Conservation (phyloP, 202 grass and related monocot species). For the Zoysia matrella region DNA sequence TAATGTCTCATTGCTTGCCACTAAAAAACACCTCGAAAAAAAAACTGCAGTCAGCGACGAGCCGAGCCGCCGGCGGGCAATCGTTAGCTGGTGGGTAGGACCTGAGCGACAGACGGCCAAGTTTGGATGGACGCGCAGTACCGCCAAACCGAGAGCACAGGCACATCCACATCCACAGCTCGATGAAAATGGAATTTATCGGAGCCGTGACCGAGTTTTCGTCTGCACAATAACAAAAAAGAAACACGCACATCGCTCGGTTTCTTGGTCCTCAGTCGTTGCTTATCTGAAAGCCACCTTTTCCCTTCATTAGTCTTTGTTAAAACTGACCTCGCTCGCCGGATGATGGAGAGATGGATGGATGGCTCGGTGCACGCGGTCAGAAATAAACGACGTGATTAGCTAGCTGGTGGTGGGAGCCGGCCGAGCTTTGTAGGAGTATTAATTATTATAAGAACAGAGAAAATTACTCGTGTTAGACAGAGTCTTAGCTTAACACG, state of each 20-base stretch:
- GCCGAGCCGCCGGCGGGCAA: too few relatives aligned
- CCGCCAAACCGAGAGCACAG: too few relatives aligned
- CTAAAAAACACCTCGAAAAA: not conserved
- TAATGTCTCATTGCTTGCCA: not conserved
- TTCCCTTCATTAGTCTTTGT: conserved; percentile 53
- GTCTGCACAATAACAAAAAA: too few relatives aligned
- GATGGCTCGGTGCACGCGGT: conserved; percentile 1
- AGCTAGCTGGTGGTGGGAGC: conserved; percentile 8
- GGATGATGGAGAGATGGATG: too few relatives aligned
- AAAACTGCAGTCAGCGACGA: too few relatives aligned
- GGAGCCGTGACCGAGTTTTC: conserved; percentile 8
- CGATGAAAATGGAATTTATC: not conserved
- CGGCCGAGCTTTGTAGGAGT: not conserved
- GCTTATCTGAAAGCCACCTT: conserved; percentile 43
- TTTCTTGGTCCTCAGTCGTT: conserved; percentile 26
- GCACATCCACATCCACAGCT: too few relatives aligned
- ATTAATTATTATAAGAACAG: too few relatives aligned
- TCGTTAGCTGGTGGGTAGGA: too few relatives aligned
- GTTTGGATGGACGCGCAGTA: not conserved
- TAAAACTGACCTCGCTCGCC: conserved; percentile 41
- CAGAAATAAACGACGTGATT: conserved; percentile 40
- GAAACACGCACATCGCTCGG: too few relatives aligned
- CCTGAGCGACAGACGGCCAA: not conserved
- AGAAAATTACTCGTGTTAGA: not conserved
- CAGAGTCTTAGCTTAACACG: conserved; percentile 24